Conservation (phyloP, 305 asterid species). For the Withania somnifera region DNA sequence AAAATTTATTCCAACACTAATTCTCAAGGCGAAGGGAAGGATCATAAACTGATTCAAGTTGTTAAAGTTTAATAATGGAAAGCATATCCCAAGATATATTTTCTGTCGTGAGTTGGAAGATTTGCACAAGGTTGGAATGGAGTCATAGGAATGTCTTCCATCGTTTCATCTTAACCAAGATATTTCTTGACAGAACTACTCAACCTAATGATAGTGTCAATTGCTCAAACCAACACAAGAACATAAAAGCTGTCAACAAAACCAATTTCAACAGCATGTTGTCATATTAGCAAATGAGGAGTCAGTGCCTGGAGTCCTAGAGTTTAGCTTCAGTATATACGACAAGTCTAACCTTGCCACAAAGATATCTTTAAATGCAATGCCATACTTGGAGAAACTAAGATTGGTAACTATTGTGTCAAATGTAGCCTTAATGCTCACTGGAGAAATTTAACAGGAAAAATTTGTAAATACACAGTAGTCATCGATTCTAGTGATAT, state of each 20-base stretch:
- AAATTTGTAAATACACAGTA: not conserved
- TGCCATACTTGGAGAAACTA: not conserved
- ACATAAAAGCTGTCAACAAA: not conserved
- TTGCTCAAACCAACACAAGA: not conserved
- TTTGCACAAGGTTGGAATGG: not conserved
- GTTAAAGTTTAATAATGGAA: not conserved
- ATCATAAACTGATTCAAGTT: not conserved
- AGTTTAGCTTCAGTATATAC: not conserved
- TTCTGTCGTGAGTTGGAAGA: not conserved
- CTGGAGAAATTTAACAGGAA: not conserved
- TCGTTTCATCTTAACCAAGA: not conserved
- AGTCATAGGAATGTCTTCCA: not conserved
- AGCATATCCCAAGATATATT: not conserved
- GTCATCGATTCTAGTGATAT: not conserved
- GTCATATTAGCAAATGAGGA: not conserved
- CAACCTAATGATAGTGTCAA: not conserved
- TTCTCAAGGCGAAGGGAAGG: not conserved
- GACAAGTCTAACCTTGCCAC: not conserved
- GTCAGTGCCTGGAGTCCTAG: not conserved
- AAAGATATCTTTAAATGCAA: not conserved
- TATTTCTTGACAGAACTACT: not conserved
- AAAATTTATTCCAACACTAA: not conserved
- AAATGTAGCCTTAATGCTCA: not conserved
- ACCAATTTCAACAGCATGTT: not conserved
- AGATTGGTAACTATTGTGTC: not conserved